Evolutionary conservation across 495 filamentous ascomycete genomes (phyloP).

Genomic region (Daldinia loculata): DNA sequence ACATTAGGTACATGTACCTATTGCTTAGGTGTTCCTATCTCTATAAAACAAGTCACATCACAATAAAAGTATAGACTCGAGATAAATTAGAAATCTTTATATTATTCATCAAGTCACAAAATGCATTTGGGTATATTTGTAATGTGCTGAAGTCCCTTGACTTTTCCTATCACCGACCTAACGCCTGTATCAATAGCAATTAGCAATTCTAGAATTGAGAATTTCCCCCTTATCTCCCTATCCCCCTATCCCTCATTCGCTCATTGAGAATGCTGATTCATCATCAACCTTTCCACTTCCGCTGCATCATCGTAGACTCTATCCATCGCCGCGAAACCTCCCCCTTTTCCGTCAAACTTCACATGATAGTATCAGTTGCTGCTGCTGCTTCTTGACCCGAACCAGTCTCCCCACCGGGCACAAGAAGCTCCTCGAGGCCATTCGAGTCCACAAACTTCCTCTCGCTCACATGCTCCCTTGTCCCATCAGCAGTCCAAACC

Average conservation of each 20-base stretch:
- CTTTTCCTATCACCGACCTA: conserved; percentile 38
- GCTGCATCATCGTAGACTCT: conserved; percentile 8
- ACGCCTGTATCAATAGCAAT: conserved; percentile 37
- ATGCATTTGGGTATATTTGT: conserved; percentile 42
- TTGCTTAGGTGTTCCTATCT: not conserved
- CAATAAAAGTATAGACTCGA: not conserved
- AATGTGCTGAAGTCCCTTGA: conserved; percentile 36
- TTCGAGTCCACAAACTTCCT: conserved; percentile 85
- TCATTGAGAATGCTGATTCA: conserved; percentile 1
- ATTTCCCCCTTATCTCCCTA: not conserved
- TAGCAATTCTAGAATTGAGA: conserved; percentile 32
- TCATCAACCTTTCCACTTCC: conserved; percentile 5
- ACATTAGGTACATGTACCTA: not conserved
- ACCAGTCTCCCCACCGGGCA: conserved; percentile 62
- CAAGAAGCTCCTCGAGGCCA: conserved; percentile 77
- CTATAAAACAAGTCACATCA: not conserved
- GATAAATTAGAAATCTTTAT: not conserved
- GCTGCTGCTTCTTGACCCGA: conserved; percentile 31
- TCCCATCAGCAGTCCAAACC: conserved; percentile 79
- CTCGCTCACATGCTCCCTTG: conserved; percentile 80
- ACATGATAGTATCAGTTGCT: conserved; percentile 30
- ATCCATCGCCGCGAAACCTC: not conserved
- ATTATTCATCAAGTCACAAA: conserved; percentile 30
- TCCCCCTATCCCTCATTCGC: conserved; percentile 9
- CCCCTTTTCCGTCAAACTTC: not conserved